Conservation (phyloP, 2,329 filamentous ascomycete species). For the Colletotrichum sidae region DNA sequence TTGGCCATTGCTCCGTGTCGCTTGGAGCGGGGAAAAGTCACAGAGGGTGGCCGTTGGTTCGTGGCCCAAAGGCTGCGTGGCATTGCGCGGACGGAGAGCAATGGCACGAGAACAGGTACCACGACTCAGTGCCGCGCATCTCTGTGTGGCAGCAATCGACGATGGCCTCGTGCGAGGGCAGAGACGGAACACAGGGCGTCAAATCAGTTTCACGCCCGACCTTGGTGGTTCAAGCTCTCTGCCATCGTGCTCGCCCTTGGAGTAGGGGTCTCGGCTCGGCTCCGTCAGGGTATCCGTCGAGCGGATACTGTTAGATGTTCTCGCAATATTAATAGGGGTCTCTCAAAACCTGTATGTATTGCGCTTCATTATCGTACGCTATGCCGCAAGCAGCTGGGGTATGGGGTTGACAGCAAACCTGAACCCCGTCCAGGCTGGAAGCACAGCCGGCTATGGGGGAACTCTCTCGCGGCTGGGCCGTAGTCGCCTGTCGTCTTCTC, state of each 20-base stretch:
- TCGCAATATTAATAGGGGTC: no score
- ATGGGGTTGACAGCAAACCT: conserved; percentile 18
- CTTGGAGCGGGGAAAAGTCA: conserved; percentile 25
- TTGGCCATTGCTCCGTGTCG: conserved; percentile 2
- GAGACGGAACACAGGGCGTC: not conserved
- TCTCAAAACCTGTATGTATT: no score
- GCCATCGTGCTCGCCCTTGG: no score
- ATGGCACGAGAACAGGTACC: not conserved
- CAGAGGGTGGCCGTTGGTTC: conserved; percentile 4
- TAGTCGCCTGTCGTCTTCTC: conserved; percentile 20
- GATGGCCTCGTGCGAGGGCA: conserved; percentile 23
- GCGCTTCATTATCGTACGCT: conserved; percentile 13
- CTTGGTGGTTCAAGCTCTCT: no score
- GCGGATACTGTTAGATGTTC: no score
- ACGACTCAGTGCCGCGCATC: conserved; percentile 24
- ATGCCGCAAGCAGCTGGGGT: conserved; percentile 21
- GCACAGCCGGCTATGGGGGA: conserved; percentile 14
- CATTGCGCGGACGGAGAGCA: no score
- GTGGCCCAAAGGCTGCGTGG: not conserved
- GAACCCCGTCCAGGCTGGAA: conserved; percentile 2
- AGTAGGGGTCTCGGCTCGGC: conserved; percentile 1
- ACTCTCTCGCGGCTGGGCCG: conserved; percentile 1
- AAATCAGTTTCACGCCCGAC: not conserved
- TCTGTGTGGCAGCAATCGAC: conserved; percentile 25
- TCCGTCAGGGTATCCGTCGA: not conserved